These are phyloP conservation scores for Nepenthes mirabilis DNA, from an alignment of 148 eudicot genomes.

Conservation along the genomic window DNA sequence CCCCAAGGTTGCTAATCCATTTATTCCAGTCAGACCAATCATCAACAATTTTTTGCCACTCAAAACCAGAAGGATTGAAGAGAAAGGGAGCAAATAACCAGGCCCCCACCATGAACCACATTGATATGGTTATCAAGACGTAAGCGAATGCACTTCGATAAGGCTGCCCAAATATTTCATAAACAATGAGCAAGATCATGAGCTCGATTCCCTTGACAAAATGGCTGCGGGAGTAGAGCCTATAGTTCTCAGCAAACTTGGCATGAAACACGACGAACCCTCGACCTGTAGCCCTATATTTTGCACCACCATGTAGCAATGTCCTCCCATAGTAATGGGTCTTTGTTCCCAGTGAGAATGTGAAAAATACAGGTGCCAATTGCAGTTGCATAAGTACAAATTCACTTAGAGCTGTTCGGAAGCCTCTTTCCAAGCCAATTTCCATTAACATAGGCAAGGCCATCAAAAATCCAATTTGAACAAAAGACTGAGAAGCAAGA, in stretches of 20 bases:
- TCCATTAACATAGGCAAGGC: slow-evolving; percentile 99
- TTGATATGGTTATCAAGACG: slow-evolving; percentile 69
- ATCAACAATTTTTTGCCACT: slow-evolving; percentile 99
- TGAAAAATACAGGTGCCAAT: slow-evolving; percentile 89
- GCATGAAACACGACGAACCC: slow-evolving; percentile 98
- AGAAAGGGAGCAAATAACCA: slow-evolving; percentile 98
- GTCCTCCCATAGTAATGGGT: slow-evolving; percentile 96
- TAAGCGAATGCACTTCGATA: slow-evolving; percentile 67
- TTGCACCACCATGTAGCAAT: slow-evolving; percentile 94
- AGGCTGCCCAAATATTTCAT: slow-evolving; percentile 66
- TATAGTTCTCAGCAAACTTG: slow-evolving; percentile 94
- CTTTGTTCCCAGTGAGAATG: slow-evolving; percentile 94
- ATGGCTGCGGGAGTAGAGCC: slow-evolving; percentile 96
- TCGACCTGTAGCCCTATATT: slow-evolving; percentile 90
- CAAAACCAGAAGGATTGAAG: slow-evolving; percentile 97
- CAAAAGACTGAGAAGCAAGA: slow-evolving; percentile 95
- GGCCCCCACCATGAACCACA: slow-evolving; percentile 98
- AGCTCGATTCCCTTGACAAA: slow-evolving; percentile 97
- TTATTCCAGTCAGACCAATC: slow-evolving; percentile 99
- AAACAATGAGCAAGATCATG: slow-evolving; percentile 78
- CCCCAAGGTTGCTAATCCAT: slow-evolving; percentile 88
- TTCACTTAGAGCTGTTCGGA: slow-evolving; percentile 82
- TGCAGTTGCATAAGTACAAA: slow-evolving; percentile 87
- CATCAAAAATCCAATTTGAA: slow-evolving; percentile 94
- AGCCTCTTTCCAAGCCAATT: slow-evolving; percentile 85